These are phyloP conservation scores for Rhododendron vialii DNA, from an alignment of 148 eudicot genomes.

Conservation along the genomic window DNA sequence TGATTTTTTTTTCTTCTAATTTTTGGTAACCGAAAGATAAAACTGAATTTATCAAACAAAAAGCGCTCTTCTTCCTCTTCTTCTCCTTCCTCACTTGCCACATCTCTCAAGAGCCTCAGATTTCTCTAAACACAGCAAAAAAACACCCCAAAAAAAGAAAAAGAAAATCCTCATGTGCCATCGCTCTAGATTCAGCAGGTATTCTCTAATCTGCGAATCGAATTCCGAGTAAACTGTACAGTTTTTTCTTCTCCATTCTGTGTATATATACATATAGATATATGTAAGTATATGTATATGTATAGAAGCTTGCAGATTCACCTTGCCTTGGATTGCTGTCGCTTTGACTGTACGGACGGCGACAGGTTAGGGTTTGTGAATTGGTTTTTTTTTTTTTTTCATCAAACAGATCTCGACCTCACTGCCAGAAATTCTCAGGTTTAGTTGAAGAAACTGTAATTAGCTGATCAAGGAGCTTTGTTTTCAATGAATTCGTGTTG, in stretches of 20 bases:
- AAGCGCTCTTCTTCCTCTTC: not conserved
- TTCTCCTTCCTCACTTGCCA: not conserved
- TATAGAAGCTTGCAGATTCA: not conserved
- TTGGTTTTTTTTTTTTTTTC: not conserved
- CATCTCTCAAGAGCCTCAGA: slow-evolving; percentile 7
- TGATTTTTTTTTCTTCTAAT: not conserved
- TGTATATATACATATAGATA: not conserved
- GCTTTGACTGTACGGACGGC: not conserved
- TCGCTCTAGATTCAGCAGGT: not conserved
- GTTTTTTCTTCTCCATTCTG: slow-evolving; percentile 5
- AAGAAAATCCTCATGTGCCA: not conserved
- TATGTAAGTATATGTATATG: not conserved
- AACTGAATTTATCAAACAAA: not conserved
- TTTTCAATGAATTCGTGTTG: not conserved
- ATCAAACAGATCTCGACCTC: slow-evolving; percentile 5
- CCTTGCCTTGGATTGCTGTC: not conserved
- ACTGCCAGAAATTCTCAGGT: not conserved
- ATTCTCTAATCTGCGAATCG: not conserved
- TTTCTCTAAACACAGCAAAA: slow-evolving; percentile 3
- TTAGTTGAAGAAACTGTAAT: not conserved
- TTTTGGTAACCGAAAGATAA: not conserved
- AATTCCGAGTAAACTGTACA: not conserved
- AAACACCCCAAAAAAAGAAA: not conserved
- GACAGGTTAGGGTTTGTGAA: not conserved
- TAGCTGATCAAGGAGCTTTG: not conserved